Conservation (phyloP, 75 land plant genomes). For the Pinus taeda region DNA sequence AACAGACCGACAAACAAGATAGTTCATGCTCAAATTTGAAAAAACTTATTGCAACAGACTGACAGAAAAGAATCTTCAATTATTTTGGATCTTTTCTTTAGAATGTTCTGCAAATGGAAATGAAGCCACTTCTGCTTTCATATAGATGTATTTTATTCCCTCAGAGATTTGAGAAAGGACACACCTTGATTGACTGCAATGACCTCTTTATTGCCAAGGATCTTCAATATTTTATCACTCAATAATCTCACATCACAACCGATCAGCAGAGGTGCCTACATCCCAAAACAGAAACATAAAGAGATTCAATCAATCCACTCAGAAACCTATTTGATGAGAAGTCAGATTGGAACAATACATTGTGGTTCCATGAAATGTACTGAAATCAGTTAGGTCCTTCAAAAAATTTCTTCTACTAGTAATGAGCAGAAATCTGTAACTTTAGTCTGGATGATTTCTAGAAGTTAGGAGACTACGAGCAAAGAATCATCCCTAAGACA, state of each 20-base stretch:
- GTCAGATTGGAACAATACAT: not conserved
- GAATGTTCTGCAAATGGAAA: not conserved
- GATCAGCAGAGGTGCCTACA: conserved; percentile 79
- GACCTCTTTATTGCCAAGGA: conserved; percentile 69
- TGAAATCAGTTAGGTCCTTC: not conserved
- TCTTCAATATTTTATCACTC: conserved; percentile 40
- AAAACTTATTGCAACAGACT: not conserved
- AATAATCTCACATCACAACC: conserved; percentile 78
- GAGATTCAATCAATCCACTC: no score
- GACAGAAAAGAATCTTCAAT: not conserved
- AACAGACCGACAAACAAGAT: not conserved
- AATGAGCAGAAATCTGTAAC: not conserved
- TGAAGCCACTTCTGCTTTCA: not conserved
- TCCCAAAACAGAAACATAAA: no score
- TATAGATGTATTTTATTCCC: not conserved
- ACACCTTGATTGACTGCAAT: conserved; percentile 84
- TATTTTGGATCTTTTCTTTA: not conserved
- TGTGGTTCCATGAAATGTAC: not conserved
- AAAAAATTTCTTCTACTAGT: not conserved
- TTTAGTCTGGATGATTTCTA: not conserved
- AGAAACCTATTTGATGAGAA: not conserved
- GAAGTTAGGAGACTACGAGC: not conserved
- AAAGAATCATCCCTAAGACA: not conserved
- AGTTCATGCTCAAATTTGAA: not conserved
- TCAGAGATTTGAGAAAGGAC: not conserved